Evolutionary conservation across 2,329 filamentous ascomycete species (phyloP).

Genomic region (Malbranchea zuffiana): DNA sequence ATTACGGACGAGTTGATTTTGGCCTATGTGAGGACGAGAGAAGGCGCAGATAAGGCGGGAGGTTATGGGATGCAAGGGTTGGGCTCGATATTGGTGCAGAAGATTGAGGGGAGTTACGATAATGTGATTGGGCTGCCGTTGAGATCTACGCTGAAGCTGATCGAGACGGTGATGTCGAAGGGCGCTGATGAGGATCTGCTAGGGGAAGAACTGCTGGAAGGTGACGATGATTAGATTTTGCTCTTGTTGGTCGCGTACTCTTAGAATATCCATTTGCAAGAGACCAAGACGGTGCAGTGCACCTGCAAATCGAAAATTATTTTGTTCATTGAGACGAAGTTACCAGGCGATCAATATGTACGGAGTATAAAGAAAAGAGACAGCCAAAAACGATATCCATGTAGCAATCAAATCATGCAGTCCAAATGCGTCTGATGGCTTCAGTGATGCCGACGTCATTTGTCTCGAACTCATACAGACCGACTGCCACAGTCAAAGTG

Average conservation of each 20-base stretch:
- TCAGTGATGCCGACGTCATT: slow-evolving; percentile 94
- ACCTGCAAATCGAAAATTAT: background rate
- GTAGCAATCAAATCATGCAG: slow-evolving; percentile 41
- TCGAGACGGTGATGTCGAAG: slow-evolving; percentile 75
- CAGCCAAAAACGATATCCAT: slow-evolving; percentile 20
- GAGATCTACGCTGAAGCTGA: slow-evolving; percentile 63
- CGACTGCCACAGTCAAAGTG: slow-evolving; percentile 72
- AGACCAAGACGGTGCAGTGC: background rate
- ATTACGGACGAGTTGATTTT: slow-evolving; percentile 73
- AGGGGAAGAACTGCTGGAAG: slow-evolving; percentile 33
- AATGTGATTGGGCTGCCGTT: slow-evolving; percentile 90
- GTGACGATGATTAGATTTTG: slow-evolving; percentile 26
- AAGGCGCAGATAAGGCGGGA: slow-evolving; percentile 91
- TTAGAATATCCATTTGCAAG: background rate
- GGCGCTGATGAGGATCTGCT: slow-evolving; percentile 54
- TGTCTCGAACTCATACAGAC: slow-evolving; percentile 97
- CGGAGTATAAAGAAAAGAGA: slow-evolving; percentile 20
- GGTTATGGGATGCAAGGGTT: slow-evolving; percentile 90
- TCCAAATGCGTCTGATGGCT: slow-evolving; percentile 81
- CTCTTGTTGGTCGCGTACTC: background rate
- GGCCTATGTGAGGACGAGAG: slow-evolving; percentile 57
- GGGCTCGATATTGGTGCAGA: slow-evolving; percentile 76
- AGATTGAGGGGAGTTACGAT: slow-evolving; percentile 79
- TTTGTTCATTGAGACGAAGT: too few species aligned
- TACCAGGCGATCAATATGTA: too few species aligned